Conservation (phyloP, 768 basidiomycete species). For the Lepiota venenata region DNA sequence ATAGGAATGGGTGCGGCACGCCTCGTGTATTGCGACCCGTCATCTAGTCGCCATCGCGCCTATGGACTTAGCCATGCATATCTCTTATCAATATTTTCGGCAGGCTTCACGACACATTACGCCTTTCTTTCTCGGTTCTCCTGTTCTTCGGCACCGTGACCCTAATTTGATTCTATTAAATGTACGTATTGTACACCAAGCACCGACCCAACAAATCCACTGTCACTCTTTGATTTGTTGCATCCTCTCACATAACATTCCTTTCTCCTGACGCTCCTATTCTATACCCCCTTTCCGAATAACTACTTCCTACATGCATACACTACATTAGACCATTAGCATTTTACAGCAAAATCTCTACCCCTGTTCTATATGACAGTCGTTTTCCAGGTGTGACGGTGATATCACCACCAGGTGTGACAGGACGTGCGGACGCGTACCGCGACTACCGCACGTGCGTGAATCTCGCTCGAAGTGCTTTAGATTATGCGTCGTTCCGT, state of each 20-base stretch:
- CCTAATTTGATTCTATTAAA: constrained; percentile 9
- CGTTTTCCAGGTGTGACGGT: no score
- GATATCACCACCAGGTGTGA: no score
- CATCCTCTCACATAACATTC: background rate
- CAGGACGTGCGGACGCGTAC: no score
- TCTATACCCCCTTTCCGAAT: background rate
- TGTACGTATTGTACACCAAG: constrained; percentile 12
- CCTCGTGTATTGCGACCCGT: background rate
- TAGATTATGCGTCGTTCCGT: background rate
- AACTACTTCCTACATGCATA: background rate
- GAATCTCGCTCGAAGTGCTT: background rate
- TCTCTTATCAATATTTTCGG: background rate
- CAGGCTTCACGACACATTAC: constrained; percentile 4
- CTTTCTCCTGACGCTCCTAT: background rate
- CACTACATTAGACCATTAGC: background rate
- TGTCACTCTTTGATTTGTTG: background rate
- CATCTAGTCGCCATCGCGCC: background rate
- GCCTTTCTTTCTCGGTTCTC: background rate
- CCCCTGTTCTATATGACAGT: no score
- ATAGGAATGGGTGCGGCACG: background rate
- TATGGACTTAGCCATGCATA: background rate
- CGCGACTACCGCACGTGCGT: no score
- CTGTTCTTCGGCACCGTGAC: background rate
- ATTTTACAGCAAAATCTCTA: background rate
- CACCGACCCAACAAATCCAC: background rate